Evolutionary conservation across 495 filamentous ascomycete species (phyloP).

Genomic region (Neurospora sp.): DNA sequence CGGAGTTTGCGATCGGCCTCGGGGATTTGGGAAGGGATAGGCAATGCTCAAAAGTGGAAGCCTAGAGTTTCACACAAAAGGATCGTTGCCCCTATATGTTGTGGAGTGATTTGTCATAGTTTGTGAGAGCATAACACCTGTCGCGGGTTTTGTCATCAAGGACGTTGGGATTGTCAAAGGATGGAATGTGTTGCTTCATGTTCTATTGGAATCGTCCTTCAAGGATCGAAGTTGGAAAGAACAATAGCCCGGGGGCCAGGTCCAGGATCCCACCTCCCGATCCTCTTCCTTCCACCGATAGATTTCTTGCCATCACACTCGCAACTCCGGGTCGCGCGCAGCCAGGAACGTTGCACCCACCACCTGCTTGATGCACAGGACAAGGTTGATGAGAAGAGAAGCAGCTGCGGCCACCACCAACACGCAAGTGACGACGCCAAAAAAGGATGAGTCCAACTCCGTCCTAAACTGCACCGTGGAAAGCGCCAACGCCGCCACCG

Average conservation of each 20-base stretch:
- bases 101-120: not conserved
- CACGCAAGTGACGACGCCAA: conserved; percentile 3
- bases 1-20: not conserved
- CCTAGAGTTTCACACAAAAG: not conserved
- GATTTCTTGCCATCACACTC: not conserved
- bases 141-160: not conserved
- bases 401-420: conserved; percentile 1
- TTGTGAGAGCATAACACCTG: not conserved
- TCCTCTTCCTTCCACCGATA: not conserved
- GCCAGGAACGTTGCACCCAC: not conserved
- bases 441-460: conserved; percentile 4
- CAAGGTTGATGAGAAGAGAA: conserved; percentile 2
- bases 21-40: not conserved
- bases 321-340: not conserved
- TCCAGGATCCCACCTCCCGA: not conserved
- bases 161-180: not conserved
- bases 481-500: conserved; percentile 2
- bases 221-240: not conserved
- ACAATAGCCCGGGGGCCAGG: not conserved
- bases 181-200: not conserved
- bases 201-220: not conserved
- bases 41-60: not conserved
- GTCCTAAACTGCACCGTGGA: not conserved
- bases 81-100: not conserved
- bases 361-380: not conserved